These are phyloP conservation scores for Trichoderma sp. DNA, from an alignment of 2,329 filamentous ascomycete genomes.

Conservation along the genomic window DNA sequence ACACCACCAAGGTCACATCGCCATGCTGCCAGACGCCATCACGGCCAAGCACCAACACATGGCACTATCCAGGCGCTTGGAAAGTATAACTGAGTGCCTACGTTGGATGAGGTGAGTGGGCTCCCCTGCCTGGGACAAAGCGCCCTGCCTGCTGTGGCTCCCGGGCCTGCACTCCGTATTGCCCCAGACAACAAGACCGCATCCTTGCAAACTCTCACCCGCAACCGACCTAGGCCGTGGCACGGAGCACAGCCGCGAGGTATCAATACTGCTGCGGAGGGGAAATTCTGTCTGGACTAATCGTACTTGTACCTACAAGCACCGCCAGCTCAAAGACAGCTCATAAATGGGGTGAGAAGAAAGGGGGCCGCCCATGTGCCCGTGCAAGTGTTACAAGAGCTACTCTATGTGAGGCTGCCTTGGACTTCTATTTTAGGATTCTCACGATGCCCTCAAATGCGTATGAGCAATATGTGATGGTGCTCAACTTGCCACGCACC, in stretches of 20 bases:
- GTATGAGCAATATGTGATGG: background rate
- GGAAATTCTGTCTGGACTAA: background rate
- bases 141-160: background rate
- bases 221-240: background rate
- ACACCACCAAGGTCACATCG: background rate
- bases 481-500: background rate
- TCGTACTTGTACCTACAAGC: background rate
- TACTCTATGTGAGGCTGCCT: background rate
- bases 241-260: background rate
- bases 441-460: background rate
- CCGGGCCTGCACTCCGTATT: slow-evolving; percentile 5
- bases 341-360: slow-evolving; percentile 9
- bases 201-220: background rate
- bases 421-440: background rate
- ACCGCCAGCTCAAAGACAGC: background rate
- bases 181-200: slow-evolving; percentile 13
- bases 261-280: background rate
- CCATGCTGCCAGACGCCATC: background rate
- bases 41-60: background rate
- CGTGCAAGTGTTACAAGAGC: background rate
- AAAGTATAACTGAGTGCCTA: background rate
- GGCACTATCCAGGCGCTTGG: background rate
- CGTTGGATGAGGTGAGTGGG: background rate
- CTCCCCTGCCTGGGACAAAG: background rate
- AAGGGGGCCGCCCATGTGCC: background rate